Evolutionary conservation across 1,139 yeast species (phyloP), one percentile per base, ranked within the genome.

Genomic region (Waltiozyma sp.): DNA sequence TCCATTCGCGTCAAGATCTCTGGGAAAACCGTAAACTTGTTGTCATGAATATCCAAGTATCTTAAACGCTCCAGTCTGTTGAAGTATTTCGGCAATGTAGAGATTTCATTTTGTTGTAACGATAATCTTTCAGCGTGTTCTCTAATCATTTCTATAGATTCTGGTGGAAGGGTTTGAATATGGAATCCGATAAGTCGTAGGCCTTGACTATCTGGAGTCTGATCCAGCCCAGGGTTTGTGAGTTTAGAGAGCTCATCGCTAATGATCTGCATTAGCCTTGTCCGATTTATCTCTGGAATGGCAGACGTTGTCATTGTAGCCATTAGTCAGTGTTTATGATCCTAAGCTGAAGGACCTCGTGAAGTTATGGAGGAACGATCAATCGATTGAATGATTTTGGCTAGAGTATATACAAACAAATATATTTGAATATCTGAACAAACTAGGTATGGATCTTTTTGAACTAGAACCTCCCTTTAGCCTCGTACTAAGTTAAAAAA

Each of bases 1-100:
- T 61, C 51, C 70, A 72, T 43, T 61, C 71, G 55, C 49, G 65
- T 47, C 41, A 73, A 52, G 6, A 69, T 68, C 2, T 55, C 49
- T 1, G 93, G 88, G 41, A 85, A 70, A 41, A 63, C 68, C 3
- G 66, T 50, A 38, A 85, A 66, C 40, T 63, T 59, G 57, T 85
- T 85, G 49, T 71, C 69, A 53, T 83, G 82, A 40, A 85, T 64
- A 57, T 85, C 91, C 47, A 85, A 63, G 52, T 80, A 82, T 42
- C 75, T 66, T 45, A 84, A 61, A 42, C 66, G 63, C 21, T 71
- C 57, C 49, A 83, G 62, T 26, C 62, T 58, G 13, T 61, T 53
- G 49, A 83, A 69, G 45, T 68, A 68, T 1, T 59, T 52, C 0
- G 88, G 85, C 10, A 81, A 60, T 13, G 63, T 61, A 0, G 63